Conservation (phyloP, 1,284 basidiomycete species). For the Amylostereum areolatum region DNA sequence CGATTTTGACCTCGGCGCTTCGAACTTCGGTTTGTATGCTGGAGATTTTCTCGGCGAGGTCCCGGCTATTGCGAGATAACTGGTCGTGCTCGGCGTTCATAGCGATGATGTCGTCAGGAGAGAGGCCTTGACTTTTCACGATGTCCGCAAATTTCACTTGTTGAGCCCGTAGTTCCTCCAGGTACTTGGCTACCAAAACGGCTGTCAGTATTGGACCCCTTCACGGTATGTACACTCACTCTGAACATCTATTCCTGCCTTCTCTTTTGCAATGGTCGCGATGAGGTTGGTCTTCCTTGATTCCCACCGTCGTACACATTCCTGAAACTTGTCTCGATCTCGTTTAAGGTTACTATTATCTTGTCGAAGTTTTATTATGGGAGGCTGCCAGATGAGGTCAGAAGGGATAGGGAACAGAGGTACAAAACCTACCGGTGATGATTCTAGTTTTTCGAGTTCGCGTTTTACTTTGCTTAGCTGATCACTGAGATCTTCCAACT, state of each 20-base stretch:
- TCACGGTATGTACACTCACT: slow-evolving; percentile 9
- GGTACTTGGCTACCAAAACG: slow-evolving; percentile 37
- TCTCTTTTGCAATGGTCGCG: slow-evolving; percentile 56
- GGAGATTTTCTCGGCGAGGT: slow-evolving; percentile 66
- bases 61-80: slow-evolving; percentile 64
- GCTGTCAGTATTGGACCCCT: slow-evolving; percentile 6
- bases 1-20: slow-evolving; percentile 72
- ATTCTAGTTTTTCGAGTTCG: slow-evolving; percentile 55
- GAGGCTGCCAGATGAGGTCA: slow-evolving; percentile 44
- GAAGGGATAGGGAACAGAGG: not conserved
- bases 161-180: slow-evolving; percentile 58
- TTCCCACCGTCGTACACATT: slow-evolving; percentile 59
- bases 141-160: slow-evolving; percentile 56
- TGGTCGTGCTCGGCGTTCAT: slow-evolving; percentile 85
- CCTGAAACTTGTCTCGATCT: slow-evolving; percentile 67
- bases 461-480: slow-evolving; percentile 37
- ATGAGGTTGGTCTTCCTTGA: slow-evolving; percentile 55
- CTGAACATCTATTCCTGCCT: slow-evolving; percentile 42
- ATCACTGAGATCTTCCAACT: slow-evolving; percentile 51
- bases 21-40: slow-evolving; percentile 67
- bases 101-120: slow-evolving; percentile 76
- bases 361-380: slow-evolving; percentile 53
- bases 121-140: slow-evolving; percentile 78
- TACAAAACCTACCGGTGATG: not conserved
- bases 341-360: slow-evolving; percentile 50